Percentiles rank a stretch among this genome's conserved stretches.
phyloP scores from a whole-genome alignment of 768 basidiomycete species.

The Leccinellum rugosiceps region DNA sequence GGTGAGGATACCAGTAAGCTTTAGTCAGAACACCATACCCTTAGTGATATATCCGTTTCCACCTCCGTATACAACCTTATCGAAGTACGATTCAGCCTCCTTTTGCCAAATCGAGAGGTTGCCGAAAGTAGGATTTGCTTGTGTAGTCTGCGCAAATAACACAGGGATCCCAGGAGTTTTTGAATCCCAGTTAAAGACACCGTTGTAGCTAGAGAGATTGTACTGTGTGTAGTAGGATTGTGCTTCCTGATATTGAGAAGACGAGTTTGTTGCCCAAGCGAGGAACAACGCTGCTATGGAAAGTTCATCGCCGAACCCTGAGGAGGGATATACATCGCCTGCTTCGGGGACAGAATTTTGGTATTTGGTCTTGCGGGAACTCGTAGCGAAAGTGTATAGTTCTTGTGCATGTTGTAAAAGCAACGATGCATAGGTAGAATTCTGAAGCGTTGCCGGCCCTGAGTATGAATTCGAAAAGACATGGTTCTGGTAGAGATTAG shows the following conservation, averaged over 20 bases:
- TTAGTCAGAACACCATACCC: slow-evolving; percentile 40
- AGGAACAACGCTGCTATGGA: slow-evolving; percentile 75
- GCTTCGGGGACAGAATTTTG: slow-evolving; percentile 68
- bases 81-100: slow-evolving; percentile 74
- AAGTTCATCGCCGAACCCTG: slow-evolving; percentile 70
- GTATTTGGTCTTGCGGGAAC: slow-evolving; percentile 59
- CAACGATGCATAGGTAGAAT: slow-evolving; percentile 66
- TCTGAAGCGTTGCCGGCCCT: slow-evolving; percentile 63
- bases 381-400: slow-evolving; percentile 75
- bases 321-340: slow-evolving; percentile 65
- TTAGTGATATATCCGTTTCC: slow-evolving; percentile 56
- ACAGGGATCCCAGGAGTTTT: slow-evolving; percentile 75
- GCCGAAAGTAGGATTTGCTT: slow-evolving; percentile 51
- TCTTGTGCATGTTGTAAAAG: slow-evolving; percentile 73
- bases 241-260: slow-evolving; percentile 59
- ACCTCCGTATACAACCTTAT: slow-evolving; percentile 58
- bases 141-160: slow-evolving; percentile 70
- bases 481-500: slow-evolving; percentile 70
- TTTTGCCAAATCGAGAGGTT: slow-evolving; percentile 66
- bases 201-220: slow-evolving; percentile 46
- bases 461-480: slow-evolving; percentile 53
- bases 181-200: slow-evolving; percentile 87
- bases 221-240: slow-evolving; percentile 57
- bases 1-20: not conserved
- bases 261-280: slow-evolving; percentile 64